Conservation (phyloP, 371 early-diverging fungal species). For the Mortierella sp. region DNA sequence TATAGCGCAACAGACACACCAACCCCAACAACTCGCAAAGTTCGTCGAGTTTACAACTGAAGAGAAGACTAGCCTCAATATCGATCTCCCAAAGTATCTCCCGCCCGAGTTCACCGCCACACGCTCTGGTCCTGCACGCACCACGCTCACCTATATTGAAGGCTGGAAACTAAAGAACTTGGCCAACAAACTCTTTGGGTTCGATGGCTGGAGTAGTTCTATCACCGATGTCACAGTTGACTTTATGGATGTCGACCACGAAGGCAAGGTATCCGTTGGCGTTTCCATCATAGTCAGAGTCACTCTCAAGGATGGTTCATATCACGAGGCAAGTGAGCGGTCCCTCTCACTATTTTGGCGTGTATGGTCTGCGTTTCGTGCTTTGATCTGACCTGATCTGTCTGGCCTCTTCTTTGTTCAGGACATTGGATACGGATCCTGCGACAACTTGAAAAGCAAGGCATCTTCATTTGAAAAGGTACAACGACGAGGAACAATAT, state of each 20-base stretch:
- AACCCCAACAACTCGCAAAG: constrained; percentile 4
- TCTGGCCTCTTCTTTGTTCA: constrained; percentile 18
- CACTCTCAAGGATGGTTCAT: constrained; percentile 94
- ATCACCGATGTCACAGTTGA: constrained; percentile 84
- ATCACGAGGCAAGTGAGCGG: constrained; percentile 79
- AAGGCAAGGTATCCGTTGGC: constrained; percentile 76
- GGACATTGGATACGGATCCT: constrained; percentile 90
- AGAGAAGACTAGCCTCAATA: constrained; percentile 45
- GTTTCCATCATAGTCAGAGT: constrained; percentile 88
- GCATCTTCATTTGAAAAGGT: constrained; percentile 90
- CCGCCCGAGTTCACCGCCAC: constrained; percentile 75
- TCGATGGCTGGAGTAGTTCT: constrained; percentile 95
- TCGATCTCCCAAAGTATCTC: constrained; percentile 60
- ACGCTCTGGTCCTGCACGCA: constrained; percentile 63
- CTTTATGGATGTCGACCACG: constrained; percentile 67
- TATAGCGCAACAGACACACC: neutral
- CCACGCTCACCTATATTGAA: constrained; percentile 85
- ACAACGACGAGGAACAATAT: neutral
- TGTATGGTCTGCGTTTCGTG: neutral
- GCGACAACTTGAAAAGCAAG: constrained; percentile 88
- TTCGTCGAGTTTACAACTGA: constrained; percentile 30
- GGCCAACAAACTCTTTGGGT: constrained; percentile 98
- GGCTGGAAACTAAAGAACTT: constrained; percentile 90
- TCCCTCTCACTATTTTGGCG: neutral
- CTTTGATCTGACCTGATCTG: neutral